phyloP scores from a whole-genome alignment of 345 rosid genomes.

The Linum lewisii region DNA sequence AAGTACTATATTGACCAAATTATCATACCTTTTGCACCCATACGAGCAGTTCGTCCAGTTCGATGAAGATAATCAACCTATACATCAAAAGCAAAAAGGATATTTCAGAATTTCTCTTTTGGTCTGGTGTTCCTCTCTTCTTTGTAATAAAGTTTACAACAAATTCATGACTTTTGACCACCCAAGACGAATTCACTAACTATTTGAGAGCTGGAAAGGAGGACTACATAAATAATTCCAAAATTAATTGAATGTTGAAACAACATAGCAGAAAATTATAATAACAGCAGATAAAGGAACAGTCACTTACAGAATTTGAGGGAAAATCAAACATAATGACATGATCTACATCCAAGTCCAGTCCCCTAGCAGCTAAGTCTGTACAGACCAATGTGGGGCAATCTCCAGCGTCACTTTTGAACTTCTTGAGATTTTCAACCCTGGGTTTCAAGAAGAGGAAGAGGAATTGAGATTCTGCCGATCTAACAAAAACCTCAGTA shows the following conservation, averaged over 20 bases:
- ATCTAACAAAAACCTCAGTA: not conserved
- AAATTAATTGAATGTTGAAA: not conserved
- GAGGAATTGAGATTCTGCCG: not conserved
- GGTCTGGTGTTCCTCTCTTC: too few relatives aligned
- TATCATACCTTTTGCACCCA: slow-evolving; percentile 89
- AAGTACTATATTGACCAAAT: not conserved
- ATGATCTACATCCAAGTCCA: slow-evolving; percentile 85
- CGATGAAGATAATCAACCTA: slow-evolving; percentile 98
- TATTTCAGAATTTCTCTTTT: not conserved
- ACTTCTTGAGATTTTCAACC: slow-evolving; percentile 79
- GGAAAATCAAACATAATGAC: slow-evolving; percentile 96
- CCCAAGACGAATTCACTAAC: too few relatives aligned
- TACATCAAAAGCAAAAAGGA: slow-evolving; percentile 8
- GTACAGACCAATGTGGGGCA: slow-evolving; percentile 93
- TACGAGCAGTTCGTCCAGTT: slow-evolving; percentile 91
- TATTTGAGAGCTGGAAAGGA: too few relatives aligned
- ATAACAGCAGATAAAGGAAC: not conserved
- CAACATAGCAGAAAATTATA: slow-evolving; percentile 5
- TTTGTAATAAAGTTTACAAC: too few relatives aligned
- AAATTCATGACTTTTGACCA: too few relatives aligned
- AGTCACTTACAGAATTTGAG: slow-evolving; percentile 59
- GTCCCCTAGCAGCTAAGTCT: slow-evolving; percentile 92
- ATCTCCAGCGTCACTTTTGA: slow-evolving; percentile 80
- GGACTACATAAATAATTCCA: too few relatives aligned
- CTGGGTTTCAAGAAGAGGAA: slow-evolving; percentile 25